Base-by-base conservation (phyloP, 805 yeast species). In the Lipomyces sp. region DNA sequence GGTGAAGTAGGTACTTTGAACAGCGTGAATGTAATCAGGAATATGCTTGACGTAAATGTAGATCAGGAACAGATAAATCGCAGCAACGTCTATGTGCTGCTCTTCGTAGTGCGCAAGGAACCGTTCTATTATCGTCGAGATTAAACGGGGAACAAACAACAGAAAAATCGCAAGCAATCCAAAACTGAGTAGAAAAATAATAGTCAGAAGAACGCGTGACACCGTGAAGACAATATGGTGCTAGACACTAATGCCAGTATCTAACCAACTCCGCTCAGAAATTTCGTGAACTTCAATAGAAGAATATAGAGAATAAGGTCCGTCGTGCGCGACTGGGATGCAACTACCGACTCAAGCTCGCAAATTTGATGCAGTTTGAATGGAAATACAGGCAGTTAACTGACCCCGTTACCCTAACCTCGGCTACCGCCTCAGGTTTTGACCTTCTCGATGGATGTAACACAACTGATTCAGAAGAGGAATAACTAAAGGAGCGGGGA, bases 1-100 rank as follows among this genome's bases (percentile, higher is more conserved):
- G n/a, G 18, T 62, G 57, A 32, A 53, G 32, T 63, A 30, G 24
- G 11, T 34, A 2, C 10, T 4, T 29, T 54, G 50, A n/a, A 7
- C 39, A n/a, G 18, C 13, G 30, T 6, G 7, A 7, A 11, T 63
- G 35, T 35, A 29, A 33, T 4, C 29, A 18, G 66, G 67, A 24
- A 29, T 33, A 29, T 18, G 30, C 24, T 15, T 30, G 42, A 42
- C 33, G 32, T 60, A 50, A 35, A 24, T 11, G 42, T 18, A 29
- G 37, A 18, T 24, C 29, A 55, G 58, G n/a, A 29, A 10, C 15
- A 55, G 15, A 33, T 55, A 33, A 33, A 55, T 10, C 3, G 58
- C 42, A 5, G 18, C 30, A 15, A 33, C n/a, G 32, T 33, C 42
- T 13, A 55, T 10, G 29, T 34, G 29, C 30, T 55, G 58, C 30